phyloP scores from a whole-genome alignment of 2,329 filamentous ascomycete genomes.

The Fusarium sp. region DNA sequence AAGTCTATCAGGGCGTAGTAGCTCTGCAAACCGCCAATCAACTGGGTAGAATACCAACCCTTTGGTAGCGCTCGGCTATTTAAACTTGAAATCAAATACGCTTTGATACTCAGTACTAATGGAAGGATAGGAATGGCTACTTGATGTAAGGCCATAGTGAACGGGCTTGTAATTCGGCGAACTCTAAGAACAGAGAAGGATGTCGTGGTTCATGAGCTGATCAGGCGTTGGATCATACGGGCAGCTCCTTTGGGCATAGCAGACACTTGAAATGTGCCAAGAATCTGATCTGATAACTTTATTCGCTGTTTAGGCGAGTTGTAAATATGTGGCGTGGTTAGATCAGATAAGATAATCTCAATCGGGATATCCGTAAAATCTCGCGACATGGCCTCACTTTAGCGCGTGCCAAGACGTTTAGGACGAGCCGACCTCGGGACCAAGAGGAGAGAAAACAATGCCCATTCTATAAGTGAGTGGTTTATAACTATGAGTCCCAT shows the following conservation, averaged over 20 bases:
- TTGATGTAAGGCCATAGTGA: rapidly evolving
- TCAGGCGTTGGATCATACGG: neutral
- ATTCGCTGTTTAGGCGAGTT: neutral
- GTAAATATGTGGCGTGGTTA: neutral
- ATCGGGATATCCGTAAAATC: neutral
- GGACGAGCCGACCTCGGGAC: neutral
- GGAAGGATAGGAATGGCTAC: neutral
- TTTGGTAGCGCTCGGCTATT: too few relatives aligned
- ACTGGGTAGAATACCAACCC: too few relatives aligned
- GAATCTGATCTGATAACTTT: neutral
- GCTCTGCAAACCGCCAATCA: too few relatives aligned
- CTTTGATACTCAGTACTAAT: neutral
- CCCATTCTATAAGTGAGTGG: neutral
- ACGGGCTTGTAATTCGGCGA: too few relatives aligned
- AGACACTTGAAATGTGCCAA: neutral
- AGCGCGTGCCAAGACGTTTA: neutral
- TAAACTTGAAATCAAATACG: neutral
- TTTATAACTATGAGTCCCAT: neutral
- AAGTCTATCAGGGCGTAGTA: too few relatives aligned
- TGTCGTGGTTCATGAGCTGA: too few relatives aligned
- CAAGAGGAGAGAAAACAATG: neutral
- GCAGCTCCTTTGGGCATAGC: neutral
- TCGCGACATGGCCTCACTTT: neutral
- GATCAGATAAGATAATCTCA: conserved; percentile 2
- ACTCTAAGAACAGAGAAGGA: neutral